Percentiles rank a stretch among this genome's conserved stretches.
These are phyloP conservation scores for Austroboletus novae-zelandiae DNA, from an alignment of 1,284 basidiomycete species.

Conservation along the genomic window DNA sequence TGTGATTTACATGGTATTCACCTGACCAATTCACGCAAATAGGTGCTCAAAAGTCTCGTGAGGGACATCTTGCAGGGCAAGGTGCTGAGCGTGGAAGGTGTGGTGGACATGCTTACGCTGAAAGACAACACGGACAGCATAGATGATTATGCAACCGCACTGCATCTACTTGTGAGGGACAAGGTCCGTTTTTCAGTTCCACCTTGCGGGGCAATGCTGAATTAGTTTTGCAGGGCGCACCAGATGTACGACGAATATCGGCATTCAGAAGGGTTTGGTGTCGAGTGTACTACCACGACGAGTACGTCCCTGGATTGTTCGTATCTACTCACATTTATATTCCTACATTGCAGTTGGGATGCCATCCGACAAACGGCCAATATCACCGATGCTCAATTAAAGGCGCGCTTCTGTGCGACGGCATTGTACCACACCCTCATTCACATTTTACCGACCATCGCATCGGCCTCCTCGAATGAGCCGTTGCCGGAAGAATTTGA, in stretches of 20 bases:
- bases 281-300: constrained; percentile 82
- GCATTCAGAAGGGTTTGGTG: constrained; percentile 82
- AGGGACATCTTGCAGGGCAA: constrained; percentile 68
- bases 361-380: constrained; percentile 63
- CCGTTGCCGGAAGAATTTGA: constrained; percentile 47
- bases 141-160: constrained; percentile 63
- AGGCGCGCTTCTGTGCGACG: constrained; percentile 60
- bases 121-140: constrained; percentile 60
- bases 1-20: neutral
- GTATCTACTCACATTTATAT: constrained; percentile 1
- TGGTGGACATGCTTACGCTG: constrained; percentile 67
- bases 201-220: constrained; percentile 2
- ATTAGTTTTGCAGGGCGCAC: constrained; percentile 49
- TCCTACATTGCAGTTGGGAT: constrained; percentile 59
- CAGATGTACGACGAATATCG: constrained; percentile 64
- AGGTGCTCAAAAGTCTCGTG: constrained; percentile 67
- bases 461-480: constrained; percentile 28
- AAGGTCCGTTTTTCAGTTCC: constrained; percentile 40
- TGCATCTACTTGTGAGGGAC: constrained; percentile 58
- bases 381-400: constrained; percentile 70
- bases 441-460: constrained; percentile 40
- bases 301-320: constrained; percentile 50
- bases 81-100: constrained; percentile 64
- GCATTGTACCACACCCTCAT: constrained; percentile 66
- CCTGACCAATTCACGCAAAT: neutral